phyloP scores from a whole-genome alignment of 441 rosid species.

The Pelargonium cotyledonis region DNA sequence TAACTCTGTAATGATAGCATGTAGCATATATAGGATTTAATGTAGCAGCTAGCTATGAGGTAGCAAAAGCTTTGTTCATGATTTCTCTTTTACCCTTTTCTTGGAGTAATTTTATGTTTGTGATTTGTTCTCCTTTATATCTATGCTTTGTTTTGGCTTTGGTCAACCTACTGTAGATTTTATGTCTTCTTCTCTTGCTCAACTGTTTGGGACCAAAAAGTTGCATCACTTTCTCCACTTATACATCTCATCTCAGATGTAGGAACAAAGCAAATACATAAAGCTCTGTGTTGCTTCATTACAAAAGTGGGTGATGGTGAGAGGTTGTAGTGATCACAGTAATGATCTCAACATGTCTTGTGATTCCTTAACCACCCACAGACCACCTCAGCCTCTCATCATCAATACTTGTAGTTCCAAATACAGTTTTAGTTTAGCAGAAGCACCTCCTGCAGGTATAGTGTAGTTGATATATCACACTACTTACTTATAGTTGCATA shows the following conservation, averaged over 20 bases:
- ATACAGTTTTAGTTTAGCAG: background rate
- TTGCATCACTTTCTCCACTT: background rate
- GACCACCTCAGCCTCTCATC: constrained; percentile 5
- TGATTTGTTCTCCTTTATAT: background rate
- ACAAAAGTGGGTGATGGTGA: constrained; percentile 5
- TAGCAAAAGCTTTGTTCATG: constrained; percentile 5
- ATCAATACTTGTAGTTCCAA: background rate
- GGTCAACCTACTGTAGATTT: constrained; percentile 8
- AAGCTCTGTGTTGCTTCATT: background rate
- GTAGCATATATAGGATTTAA: constrained; percentile 1
- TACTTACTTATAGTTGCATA: background rate
- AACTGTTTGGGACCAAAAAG: constrained; percentile 3
- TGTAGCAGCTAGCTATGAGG: background rate
- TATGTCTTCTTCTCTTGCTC: constrained; percentile 7
- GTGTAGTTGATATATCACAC: background rate
- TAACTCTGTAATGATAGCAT: background rate
- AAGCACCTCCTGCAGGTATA: background rate
- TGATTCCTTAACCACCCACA: background rate
- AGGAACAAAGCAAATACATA: background rate
- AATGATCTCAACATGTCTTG: constrained; percentile 10
- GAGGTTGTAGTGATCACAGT: background rate
- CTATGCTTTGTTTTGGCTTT: constrained; percentile 2
- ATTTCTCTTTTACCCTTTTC: background rate
- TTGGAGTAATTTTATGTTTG: background rate
- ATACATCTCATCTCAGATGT: background rate